phyloP scores from a whole-genome alignment of 371 early-diverging fungal genomes.

The Mortierella sp. region DNA sequence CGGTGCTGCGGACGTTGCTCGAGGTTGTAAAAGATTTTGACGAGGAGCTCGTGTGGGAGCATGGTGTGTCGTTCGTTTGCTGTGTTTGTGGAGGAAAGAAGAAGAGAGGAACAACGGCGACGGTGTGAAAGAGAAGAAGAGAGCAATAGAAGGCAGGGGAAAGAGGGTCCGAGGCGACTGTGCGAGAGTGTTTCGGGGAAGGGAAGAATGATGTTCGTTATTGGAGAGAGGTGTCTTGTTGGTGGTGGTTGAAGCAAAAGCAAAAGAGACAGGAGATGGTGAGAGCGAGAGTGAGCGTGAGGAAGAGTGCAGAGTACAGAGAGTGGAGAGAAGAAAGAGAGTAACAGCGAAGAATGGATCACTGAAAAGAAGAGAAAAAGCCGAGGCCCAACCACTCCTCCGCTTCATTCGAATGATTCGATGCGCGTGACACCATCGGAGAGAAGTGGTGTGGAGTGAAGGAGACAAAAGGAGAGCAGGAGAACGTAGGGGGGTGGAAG shows the following conservation, averaged over 20 bases:
- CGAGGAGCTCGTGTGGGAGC: conserved; percentile 52
- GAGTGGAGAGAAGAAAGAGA: neutral
- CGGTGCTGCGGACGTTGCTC: conserved; percentile 45
- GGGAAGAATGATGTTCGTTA: neutral
- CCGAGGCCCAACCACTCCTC: neutral
- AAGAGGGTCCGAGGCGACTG: neutral
- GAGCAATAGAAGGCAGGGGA: neutral
- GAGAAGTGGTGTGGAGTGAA: neutral
- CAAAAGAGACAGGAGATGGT: neutral
- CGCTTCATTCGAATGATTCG: neutral
- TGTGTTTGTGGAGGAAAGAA: neutral
- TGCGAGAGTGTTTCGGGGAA: neutral
- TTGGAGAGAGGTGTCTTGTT: neutral
- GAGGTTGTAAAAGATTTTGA: conserved; percentile 48
- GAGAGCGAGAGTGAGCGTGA: neutral
- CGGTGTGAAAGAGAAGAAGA: neutral
- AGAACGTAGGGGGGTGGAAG: neutral
- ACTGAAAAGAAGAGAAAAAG: neutral
- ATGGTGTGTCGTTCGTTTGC: neutral
- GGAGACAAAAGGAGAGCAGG: neutral
- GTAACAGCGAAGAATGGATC: neutral
- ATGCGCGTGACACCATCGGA: neutral
- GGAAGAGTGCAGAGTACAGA: neutral
- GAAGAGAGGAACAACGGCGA: too few species aligned
- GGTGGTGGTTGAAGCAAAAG: neutral